phyloP scores from a whole-genome alignment of 2,329 filamentous ascomycete species.

The Venturiaceae sp. region DNA sequence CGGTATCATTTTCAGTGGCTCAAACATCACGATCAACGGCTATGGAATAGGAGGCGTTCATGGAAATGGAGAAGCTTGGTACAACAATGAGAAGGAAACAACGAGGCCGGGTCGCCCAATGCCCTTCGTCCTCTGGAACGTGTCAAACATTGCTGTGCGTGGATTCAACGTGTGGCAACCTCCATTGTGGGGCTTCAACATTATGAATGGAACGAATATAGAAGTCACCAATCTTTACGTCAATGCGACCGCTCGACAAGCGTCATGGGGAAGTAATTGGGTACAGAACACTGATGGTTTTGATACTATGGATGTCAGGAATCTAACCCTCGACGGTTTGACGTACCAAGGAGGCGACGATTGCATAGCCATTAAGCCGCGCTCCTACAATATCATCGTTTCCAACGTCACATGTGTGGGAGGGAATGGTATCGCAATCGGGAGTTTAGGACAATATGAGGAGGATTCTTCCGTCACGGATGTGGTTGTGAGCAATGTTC shows the following conservation, averaged over 20 bases:
- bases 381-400: conserved; percentile 48
- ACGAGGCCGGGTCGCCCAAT: conserved; percentile 44
- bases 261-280: conserved; percentile 44
- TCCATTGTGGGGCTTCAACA: conserved; percentile 44
- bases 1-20: conserved; percentile 41
- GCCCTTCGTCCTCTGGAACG: conserved; percentile 51
- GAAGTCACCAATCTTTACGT: conserved; percentile 39
- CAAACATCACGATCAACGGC: conserved; percentile 42
- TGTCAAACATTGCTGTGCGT: conserved; percentile 42
- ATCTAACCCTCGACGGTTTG: conserved; percentile 41
- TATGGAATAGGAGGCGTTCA: conserved; percentile 43
- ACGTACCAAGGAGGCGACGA: conserved; percentile 48
- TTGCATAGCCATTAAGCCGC: conserved; percentile 53
- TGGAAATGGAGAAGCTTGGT: conserved; percentile 47
- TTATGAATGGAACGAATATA: conserved; percentile 48
- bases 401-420: conserved; percentile 45
- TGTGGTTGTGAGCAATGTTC: conserved; percentile 37
- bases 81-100: conserved; percentile 34
- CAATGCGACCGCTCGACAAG: conserved; percentile 41
- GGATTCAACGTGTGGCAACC: conserved; percentile 43
- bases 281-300: conserved; percentile 50
- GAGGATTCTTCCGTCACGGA: conserved; percentile 44
- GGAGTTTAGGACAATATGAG: conserved; percentile 45
- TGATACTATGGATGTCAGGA: conserved; percentile 45
- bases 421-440: conserved; percentile 43